Conservation (phyloP, 1,139 yeast species). For the Candida tropicalis region DNA sequence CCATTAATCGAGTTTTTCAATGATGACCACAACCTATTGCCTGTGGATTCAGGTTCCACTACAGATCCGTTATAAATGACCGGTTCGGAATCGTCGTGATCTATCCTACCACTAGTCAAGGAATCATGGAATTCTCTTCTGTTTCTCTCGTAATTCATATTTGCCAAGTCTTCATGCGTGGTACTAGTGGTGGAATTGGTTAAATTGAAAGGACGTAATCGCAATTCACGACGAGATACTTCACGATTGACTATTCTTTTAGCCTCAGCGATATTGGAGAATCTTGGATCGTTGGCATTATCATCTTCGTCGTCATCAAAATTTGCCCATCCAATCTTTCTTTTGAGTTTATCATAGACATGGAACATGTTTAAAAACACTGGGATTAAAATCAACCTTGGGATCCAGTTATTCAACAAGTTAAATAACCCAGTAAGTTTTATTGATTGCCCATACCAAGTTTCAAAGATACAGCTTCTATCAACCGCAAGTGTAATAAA, state of each 20-base stretch:
- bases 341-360: slow-evolving; percentile 66
- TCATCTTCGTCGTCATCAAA: slow-evolving; percentile 41
- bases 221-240: slow-evolving; percentile 28
- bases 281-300: slow-evolving; percentile 21
- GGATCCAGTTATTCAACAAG: slow-evolving; percentile 72
- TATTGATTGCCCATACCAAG: slow-evolving; percentile 73
- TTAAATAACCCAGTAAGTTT: slow-evolving; percentile 76
- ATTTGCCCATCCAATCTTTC: slow-evolving; percentile 49
- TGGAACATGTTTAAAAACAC: slow-evolving; percentile 64
- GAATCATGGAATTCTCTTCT: slow-evolving; percentile 29
- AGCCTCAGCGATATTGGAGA: slow-evolving; percentile 46
- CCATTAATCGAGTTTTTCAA: slow-evolving; percentile 27
- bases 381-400: slow-evolving; percentile 72
- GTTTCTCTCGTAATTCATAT: slow-evolving; percentile 35
- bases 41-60: not conserved
- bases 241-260: slow-evolving; percentile 44
- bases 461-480: slow-evolving; percentile 49
- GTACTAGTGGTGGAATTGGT: slow-evolving; percentile 12
- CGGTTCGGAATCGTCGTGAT: slow-evolving; percentile 12
- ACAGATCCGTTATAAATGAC: slow-evolving; percentile 13
- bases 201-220: slow-evolving; percentile 34
- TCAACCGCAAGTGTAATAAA: slow-evolving; percentile 67
- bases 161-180: slow-evolving; percentile 25
- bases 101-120: slow-evolving; percentile 20
- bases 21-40: slow-evolving; percentile 22